phyloP scores from a whole-genome alignment of 2,329 filamentous ascomycete species.

The Pleurostoma richardsiae region DNA sequence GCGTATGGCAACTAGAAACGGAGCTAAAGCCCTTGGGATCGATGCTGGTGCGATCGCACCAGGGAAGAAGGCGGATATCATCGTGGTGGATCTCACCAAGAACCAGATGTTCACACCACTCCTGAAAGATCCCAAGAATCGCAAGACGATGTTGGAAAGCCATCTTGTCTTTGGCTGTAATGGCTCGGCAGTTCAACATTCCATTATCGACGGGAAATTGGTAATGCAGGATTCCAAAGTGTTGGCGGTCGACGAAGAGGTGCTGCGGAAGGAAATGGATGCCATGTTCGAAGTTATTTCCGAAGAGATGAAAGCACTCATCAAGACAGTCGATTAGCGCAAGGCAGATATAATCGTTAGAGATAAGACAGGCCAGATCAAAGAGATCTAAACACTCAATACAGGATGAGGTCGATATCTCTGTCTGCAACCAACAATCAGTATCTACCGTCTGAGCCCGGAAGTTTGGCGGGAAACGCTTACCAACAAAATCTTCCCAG shows the following conservation, averaged over 20 bases:
- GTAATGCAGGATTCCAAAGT: slow-evolving; percentile 14
- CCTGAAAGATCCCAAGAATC: slow-evolving; percentile 10
- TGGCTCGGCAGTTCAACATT: slow-evolving; percentile 15
- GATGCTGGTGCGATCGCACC: slow-evolving; percentile 13
- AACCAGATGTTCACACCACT: slow-evolving; percentile 17
- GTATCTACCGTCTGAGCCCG: background rate
- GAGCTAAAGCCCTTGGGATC: slow-evolving; percentile 12
- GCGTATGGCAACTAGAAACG: slow-evolving; percentile 16
- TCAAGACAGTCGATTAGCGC: background rate
- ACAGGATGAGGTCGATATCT: background rate
- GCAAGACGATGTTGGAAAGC: slow-evolving; percentile 9
- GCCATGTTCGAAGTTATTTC: slow-evolving; percentile 9
- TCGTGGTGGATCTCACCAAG: slow-evolving; percentile 15
- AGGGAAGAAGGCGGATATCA: slow-evolving; percentile 17
- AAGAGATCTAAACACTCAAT: background rate
- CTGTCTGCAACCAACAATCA: background rate
- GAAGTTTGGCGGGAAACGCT: background rate
- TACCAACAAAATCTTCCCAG: background rate
- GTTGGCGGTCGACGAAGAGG: slow-evolving; percentile 15
- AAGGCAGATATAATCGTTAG: background rate
- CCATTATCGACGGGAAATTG: slow-evolving; percentile 15
- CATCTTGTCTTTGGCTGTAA: slow-evolving; percentile 19
- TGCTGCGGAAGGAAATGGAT: slow-evolving; percentile 13
- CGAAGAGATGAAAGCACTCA: slow-evolving; percentile 7
- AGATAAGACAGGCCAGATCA: background rate